Conservation (phyloP, 129 eudicot species). For the Silybum marianum region DNA sequence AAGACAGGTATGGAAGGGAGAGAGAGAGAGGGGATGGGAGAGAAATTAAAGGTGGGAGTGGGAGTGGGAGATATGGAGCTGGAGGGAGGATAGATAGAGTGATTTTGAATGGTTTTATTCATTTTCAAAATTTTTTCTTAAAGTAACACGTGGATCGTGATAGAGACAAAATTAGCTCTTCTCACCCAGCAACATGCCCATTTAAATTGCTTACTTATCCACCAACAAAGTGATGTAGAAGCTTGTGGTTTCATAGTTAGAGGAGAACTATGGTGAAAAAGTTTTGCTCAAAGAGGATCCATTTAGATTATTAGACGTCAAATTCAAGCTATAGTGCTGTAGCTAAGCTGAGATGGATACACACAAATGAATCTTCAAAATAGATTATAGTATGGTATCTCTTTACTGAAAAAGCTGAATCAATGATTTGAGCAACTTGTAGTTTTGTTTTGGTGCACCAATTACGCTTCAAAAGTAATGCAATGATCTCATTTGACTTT, state of each 20-base stretch:
- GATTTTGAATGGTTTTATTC: background rate
- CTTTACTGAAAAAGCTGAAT: background rate
- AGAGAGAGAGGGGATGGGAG: background rate
- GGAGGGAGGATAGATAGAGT: background rate
- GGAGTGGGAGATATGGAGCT: background rate
- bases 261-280: background rate
- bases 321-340: background rate
- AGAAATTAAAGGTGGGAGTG: background rate
- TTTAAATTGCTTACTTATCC: background rate
- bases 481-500: background rate
- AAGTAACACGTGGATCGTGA: background rate
- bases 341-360: background rate
- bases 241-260: background rate
- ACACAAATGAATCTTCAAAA: background rate
- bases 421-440: background rate
- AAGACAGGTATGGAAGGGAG: background rate
- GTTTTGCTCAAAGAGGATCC: background rate
- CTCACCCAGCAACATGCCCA: background rate
- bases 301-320: background rate
- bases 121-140: background rate
- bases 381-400: background rate
- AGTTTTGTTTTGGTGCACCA: conserved; percentile 13
- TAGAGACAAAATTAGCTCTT: background rate
- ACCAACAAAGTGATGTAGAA: background rate
- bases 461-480: background rate